Evolutionary conservation across 768 basidiomycete genomes (phyloP).

Genomic region (Coprinopsis strossmayeri): DNA sequence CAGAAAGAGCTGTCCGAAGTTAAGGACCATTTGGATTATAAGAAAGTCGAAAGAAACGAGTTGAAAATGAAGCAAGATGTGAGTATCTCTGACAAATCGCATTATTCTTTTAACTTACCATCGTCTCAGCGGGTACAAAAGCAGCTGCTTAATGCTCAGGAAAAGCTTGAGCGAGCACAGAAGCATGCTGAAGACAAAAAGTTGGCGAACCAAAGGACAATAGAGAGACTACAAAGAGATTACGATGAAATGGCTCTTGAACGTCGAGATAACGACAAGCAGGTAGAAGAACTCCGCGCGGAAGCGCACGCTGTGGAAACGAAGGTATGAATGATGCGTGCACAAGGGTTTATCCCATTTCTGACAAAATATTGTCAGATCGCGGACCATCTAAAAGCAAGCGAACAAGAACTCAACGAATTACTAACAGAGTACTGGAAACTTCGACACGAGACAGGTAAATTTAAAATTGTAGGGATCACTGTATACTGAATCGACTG

Average conservation of each 20-base stretch:
- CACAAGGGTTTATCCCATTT: neutral
- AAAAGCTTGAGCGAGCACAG: slow-evolving; percentile 76
- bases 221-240: slow-evolving; percentile 71
- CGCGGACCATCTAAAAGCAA: slow-evolving; percentile 65
- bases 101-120: neutral
- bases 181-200: slow-evolving; percentile 78
- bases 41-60: slow-evolving; percentile 69
- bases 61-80: slow-evolving; percentile 66
- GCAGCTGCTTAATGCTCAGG: slow-evolving; percentile 74
- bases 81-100: slow-evolving; percentile 8
- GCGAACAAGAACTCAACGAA: slow-evolving; percentile 74
- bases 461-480: slow-evolving; percentile 9
- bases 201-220: slow-evolving; percentile 60
- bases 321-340: slow-evolving; percentile 36
- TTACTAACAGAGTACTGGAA: slow-evolving; percentile 81
- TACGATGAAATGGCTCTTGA: slow-evolving; percentile 75
- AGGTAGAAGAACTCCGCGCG: slow-evolving; percentile 67
- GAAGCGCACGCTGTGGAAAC: slow-evolving; percentile 64
- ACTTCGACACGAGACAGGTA: slow-evolving; percentile 71
- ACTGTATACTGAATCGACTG: slow-evolving; percentile 3
- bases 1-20: slow-evolving; percentile 66
- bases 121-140: slow-evolving; percentile 65
- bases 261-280: slow-evolving; percentile 70
- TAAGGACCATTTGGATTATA: slow-evolving; percentile 62
- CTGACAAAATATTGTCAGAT: slow-evolving; percentile 41